phyloP scores from a whole-genome alignment of 345 rosid genomes.

The Psidium guajava region DNA sequence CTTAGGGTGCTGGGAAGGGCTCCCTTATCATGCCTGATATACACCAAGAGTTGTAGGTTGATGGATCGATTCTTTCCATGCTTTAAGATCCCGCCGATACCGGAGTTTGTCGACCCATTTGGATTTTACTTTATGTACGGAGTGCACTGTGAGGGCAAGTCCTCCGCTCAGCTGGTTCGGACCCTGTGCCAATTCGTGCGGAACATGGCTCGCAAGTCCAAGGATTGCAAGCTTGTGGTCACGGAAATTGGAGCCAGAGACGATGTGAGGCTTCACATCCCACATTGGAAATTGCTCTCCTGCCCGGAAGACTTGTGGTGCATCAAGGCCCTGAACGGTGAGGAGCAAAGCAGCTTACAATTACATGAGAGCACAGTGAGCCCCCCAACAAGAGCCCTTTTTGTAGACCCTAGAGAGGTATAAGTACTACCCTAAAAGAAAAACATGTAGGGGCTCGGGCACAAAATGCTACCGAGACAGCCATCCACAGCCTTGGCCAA shows the following conservation, averaged over 20 bases:
- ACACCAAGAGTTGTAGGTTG: constrained; percentile 34
- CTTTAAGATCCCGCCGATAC: constrained; percentile 34
- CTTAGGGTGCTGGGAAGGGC: constrained; percentile 41
- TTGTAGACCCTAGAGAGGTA: constrained; percentile 90
- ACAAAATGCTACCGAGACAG: not conserved
- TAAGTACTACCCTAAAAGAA: constrained; percentile 1
- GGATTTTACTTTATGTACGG: constrained; percentile 82
- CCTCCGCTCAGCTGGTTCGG: constrained; percentile 40
- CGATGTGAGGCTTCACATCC: constrained; percentile 28
- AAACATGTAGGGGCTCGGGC: not conserved
- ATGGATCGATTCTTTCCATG: constrained; percentile 38
- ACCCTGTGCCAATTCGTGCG: constrained; percentile 45
- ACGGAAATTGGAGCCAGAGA: constrained; percentile 51
- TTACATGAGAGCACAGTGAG: constrained; percentile 12
- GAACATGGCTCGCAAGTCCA: constrained; percentile 44
- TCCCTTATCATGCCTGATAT: constrained; percentile 36
- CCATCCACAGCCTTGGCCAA: not conserved
- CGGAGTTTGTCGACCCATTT: constrained; percentile 50
- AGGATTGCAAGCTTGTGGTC: constrained; percentile 45
- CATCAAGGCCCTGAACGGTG: constrained; percentile 47
- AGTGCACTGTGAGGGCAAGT: constrained; percentile 44
- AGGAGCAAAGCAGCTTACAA: constrained; percentile 5
- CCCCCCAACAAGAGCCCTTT: constrained; percentile 30
- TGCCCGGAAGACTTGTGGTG: constrained; percentile 87
- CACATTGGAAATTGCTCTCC: constrained; percentile 65